Evolutionary conservation across 2,329 filamentous ascomycete species (phyloP).

Genomic region (Fusarium pseudoanthophilum): DNA sequence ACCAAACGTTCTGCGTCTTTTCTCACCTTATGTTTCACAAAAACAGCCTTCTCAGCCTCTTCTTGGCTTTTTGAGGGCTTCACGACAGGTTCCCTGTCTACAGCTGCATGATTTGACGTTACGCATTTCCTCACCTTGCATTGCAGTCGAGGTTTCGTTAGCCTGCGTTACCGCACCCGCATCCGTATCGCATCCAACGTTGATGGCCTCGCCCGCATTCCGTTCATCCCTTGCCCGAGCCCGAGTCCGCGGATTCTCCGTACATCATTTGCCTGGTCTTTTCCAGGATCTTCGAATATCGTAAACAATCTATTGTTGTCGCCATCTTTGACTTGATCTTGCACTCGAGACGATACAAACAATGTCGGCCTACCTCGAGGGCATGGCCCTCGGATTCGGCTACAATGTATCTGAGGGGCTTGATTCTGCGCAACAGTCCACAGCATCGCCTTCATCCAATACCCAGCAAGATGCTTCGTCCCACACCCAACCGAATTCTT

Average conservation of each 20-base stretch:
- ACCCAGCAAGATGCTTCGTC: slow-evolving; percentile 32
- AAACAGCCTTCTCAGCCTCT: slow-evolving; percentile 32
- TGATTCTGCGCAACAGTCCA: slow-evolving; percentile 37
- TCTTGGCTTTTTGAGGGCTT: slow-evolving; percentile 23
- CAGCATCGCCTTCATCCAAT: slow-evolving; percentile 41
- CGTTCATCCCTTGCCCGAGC: slow-evolving; percentile 14
- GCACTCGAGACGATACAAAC: slow-evolving; percentile 16
- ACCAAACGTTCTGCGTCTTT: slow-evolving; percentile 18
- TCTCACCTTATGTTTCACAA: slow-evolving; percentile 36
- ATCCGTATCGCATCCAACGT: slow-evolving; percentile 7
- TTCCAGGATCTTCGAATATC: slow-evolving; percentile 13
- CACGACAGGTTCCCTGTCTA: slow-evolving; percentile 11
- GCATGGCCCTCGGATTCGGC: slow-evolving; percentile 37
- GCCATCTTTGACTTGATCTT: neutral
- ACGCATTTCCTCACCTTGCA: neutral
- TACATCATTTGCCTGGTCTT: slow-evolving; percentile 10
- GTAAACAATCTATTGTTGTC: slow-evolving; percentile 7
- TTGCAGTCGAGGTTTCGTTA: neutral
- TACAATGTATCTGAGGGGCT: slow-evolving; percentile 41
- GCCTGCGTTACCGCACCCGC: slow-evolving; percentile 10
- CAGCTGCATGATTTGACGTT: slow-evolving; percentile 21
- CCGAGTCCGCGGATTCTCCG: slow-evolving; percentile 23
- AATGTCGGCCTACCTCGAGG: slow-evolving; percentile 41
- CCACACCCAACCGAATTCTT: slow-evolving; percentile 33
- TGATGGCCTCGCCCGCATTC: slow-evolving; percentile 26